These are phyloP conservation scores for Scutellaria barbata DNA, from an alignment of 257 asterid species.

Conservation along the genomic window DNA sequence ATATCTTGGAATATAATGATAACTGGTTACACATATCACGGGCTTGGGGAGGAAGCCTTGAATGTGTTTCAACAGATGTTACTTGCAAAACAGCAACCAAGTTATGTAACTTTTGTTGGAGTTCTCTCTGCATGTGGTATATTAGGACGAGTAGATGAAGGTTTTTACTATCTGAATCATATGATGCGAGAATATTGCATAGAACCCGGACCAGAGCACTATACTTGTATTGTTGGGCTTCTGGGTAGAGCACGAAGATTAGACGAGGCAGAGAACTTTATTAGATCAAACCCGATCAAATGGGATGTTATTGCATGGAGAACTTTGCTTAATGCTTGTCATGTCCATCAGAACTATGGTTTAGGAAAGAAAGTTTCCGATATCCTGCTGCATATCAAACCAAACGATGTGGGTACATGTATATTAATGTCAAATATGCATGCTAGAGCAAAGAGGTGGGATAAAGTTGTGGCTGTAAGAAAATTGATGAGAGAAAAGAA, in stretches of 20 bases:
- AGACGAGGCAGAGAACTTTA: constrained; percentile 71
- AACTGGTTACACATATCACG: constrained; percentile 72
- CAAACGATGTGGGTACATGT: constrained; percentile 73
- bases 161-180: constrained; percentile 63
- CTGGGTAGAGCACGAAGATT: constrained; percentile 72
- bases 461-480: constrained; percentile 56
- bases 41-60: constrained; percentile 74
- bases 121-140: constrained; percentile 83
- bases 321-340: constrained; percentile 83
- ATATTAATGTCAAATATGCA: constrained; percentile 76
- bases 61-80: constrained; percentile 61
- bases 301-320: constrained; percentile 88
- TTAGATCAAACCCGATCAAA: constrained; percentile 54
- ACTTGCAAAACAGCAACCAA: constrained; percentile 56
- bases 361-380: constrained; percentile 69
- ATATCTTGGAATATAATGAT: constrained; percentile 83
- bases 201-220: constrained; percentile 84
- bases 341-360: constrained; percentile 61
- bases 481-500: constrained; percentile 64
- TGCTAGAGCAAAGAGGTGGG: constrained; percentile 84
- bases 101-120: constrained; percentile 72
- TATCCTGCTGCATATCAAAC: constrained; percentile 54
- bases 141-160: constrained; percentile 68
- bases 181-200: constrained; percentile 59
- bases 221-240: constrained; percentile 78